These are phyloP conservation scores for Melanomma pulvis-pyrius DNA, from an alignment of 495 filamentous ascomycete genomes.

Conservation along the genomic window DNA sequence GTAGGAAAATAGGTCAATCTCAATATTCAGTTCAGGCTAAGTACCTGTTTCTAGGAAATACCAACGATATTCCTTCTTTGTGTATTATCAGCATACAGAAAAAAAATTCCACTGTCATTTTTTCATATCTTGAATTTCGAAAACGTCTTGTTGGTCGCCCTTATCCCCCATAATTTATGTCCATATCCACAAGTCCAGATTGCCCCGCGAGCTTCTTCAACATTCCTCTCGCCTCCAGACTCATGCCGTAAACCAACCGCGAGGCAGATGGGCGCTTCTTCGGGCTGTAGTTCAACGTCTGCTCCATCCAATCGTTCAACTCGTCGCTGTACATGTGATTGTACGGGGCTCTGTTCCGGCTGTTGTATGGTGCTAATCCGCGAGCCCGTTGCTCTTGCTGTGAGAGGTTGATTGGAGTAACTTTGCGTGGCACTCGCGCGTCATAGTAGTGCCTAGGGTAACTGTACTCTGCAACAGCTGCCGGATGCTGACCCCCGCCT, in stretches of 20 bases:
- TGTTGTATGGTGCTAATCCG: background rate
- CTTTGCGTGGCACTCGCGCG: conserved; percentile 11
- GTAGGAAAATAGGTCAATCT: background rate
- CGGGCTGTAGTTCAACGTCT: background rate
- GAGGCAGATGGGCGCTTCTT: background rate
- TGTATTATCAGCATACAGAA: too few species aligned
- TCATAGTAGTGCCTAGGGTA: conserved; percentile 4
- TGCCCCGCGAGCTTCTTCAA: conserved; percentile 10
- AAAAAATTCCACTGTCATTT: too few species aligned
- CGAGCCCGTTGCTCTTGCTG: conserved; percentile 4
- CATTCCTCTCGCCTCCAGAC: conserved; percentile 1
- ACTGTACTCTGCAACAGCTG: background rate
- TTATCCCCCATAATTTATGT: conserved; percentile 5
- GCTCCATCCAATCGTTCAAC: conserved; percentile 27
- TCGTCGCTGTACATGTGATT: conserved; percentile 19
- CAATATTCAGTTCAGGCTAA: background rate
- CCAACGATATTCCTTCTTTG: background rate
- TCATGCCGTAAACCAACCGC: conserved; percentile 6
- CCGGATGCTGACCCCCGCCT: background rate
- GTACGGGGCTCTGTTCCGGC: background rate
- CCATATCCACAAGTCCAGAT: conserved; percentile 18
- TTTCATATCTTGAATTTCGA: background rate
- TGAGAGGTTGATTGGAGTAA: conserved; percentile 21
- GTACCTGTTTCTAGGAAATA: background rate
- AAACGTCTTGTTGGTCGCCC: background rate